Conservation (phyloP, 768 basidiomycete genomes). For the Lanmaoa pseudosensibilis region DNA sequence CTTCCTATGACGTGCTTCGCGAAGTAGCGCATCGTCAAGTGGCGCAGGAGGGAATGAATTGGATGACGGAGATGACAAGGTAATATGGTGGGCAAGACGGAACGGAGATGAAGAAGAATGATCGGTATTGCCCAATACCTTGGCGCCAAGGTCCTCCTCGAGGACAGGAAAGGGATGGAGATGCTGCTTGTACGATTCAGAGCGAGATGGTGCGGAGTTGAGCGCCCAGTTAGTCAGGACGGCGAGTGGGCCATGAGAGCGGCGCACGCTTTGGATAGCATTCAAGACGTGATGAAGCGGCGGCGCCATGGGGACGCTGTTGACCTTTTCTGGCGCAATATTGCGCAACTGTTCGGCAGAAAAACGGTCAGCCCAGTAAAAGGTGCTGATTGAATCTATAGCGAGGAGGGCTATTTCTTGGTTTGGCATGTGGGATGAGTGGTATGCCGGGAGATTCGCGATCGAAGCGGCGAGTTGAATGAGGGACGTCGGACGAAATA, state of each 20-base stretch:
- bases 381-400: slow-evolving; percentile 75
- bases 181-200: slow-evolving; percentile 49
- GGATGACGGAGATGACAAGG: slow-evolving; percentile 32
- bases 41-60: slow-evolving; percentile 11
- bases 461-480: slow-evolving; percentile 70
- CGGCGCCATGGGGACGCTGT: slow-evolving; percentile 14
- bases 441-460: slow-evolving; percentile 54
- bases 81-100: slow-evolving; percentile 41
- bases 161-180: slow-evolving; percentile 45
- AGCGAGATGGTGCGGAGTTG: slow-evolving; percentile 22
- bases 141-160: slow-evolving; percentile 17
- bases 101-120: slow-evolving; percentile 25
- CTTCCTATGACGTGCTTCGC: slow-evolving; percentile 22
- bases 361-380: slow-evolving; percentile 78
- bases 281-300: slow-evolving; percentile 48
- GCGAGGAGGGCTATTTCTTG: slow-evolving; percentile 64
- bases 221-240: slow-evolving; percentile 68
- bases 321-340: slow-evolving; percentile 9
- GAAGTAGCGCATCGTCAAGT: slow-evolving; percentile 14
- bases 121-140: slow-evolving; percentile 8
- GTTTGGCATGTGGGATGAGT: slow-evolving; percentile 46
- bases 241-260: slow-evolving; percentile 49
- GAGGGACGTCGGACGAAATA: slow-evolving; percentile 70
- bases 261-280: slow-evolving; percentile 49
- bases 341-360: slow-evolving; percentile 52